These are phyloP conservation scores for Pigoraptor vietnamica DNA, from an alignment of 78 protist species.

Conservation along the genomic window DNA sequence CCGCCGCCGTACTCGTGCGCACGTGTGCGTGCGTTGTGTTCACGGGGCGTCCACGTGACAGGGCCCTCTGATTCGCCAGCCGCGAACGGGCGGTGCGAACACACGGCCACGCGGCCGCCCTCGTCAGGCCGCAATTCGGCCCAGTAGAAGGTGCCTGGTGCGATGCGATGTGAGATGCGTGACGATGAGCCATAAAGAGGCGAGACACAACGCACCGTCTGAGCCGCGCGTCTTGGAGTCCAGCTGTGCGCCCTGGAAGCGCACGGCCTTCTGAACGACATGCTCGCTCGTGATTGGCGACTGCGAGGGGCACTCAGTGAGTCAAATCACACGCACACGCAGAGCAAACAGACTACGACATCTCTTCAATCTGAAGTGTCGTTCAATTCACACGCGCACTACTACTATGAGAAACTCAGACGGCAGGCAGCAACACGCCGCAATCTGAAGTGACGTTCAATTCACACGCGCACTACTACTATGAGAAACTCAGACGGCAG, in stretches of 20 bases:
- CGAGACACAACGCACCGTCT: not conserved
- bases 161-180: not conserved
- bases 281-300: not conserved
- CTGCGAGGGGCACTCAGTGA: too few relatives aligned
- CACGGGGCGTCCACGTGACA: not conserved
- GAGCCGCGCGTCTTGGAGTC: not conserved
- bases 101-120: not conserved
- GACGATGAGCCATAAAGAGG: not conserved
- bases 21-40: not conserved
- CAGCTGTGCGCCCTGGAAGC: not conserved
- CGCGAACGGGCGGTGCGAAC: not conserved
- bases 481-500: too few relatives aligned
- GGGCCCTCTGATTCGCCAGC: not conserved
- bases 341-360: too few relatives aligned
- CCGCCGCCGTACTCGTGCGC: not conserved
- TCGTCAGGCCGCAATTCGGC: not conserved
- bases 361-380: too few relatives aligned
- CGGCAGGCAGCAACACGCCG: too few relatives aligned
- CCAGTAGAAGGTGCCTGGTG: not conserved
- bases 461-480: too few relatives aligned
- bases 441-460: too few relatives aligned
- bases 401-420: too few relatives aligned
- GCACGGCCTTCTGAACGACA: not conserved
- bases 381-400: too few relatives aligned
- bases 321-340: too few relatives aligned